Evolutionary conservation across 2,329 filamentous ascomycete genomes (phyloP), one percentile per base, ranked within the genome.

Genomic region (Ascocoryne sarcoides): DNA sequence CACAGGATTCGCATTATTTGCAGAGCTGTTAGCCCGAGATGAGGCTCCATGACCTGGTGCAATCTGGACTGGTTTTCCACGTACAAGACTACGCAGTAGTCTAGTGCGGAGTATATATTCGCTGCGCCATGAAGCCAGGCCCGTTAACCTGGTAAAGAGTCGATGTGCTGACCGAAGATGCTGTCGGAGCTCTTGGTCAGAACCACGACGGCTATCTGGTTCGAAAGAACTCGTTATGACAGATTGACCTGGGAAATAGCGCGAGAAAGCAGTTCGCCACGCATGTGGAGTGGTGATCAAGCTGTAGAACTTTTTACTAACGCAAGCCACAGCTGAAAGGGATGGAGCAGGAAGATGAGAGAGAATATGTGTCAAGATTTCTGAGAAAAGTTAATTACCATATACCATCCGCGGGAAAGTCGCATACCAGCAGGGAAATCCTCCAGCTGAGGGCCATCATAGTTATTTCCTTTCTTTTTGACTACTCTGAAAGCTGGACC

Each of bases 101-200:
- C 86, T 76, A 2, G 88, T 95, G 34, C 92, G 76, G 42, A 95
- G 66, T 35, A 96, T 82, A 56, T 96, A 98, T 62, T 98, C 92
- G 62, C 86, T 95, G 52, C 90, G 77, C 90, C 92, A 96, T 7
- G 89, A 92, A n/a, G 88, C 84, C 46, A 89, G 65, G 3, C 79
- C 72, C 8, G 85, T 93, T 40, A 98, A 71, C 32, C 89, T 79
- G 12, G 84, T 77, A 56, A 96, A 98, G 49, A 78, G 75, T 32
- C 88, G 83, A 52, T 76, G 75, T 56, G 92, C 84, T 1, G 83
- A 82, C 19, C 76, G 75, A 32, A 88, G 66, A 40, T 61, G 62
- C 54, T 76, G 78, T 39, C 64, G 62, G 33, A 63, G 61, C 26
- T 75, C 65, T 17, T 67, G 62, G 16, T 69, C 66, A 51, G 65